Evolutionary conservation across 78 protist species (phyloP), one percentile per base, ranked within the genome.

Genomic region (Tieghemostelium lacteum): DNA sequence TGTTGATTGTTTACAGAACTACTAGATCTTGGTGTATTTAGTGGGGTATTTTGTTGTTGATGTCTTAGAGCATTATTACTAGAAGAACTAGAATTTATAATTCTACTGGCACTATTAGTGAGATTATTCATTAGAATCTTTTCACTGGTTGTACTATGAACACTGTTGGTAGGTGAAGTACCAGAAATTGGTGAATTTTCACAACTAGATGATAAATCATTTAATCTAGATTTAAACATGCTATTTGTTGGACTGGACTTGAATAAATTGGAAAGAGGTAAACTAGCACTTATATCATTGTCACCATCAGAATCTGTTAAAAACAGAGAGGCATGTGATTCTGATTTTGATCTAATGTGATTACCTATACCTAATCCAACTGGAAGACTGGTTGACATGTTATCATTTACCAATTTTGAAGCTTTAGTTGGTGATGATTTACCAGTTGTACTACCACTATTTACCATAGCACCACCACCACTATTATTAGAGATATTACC

Each of bases 341-440:
- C 89, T 36, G 89, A 83, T 73, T 72, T 83, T 3, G 78, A 69
- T 55, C 89, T 72, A 57, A 57, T 28, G 28, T 83, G 89, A 10
- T 39, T 26, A 14, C 64, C 19, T n/a, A n/a, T n/a, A 1, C 40
- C 49, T 33, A 55, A 37, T 24, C 55, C 55, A 16, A 36, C 34
- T 55, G 89, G 89, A n/a, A 83, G 24, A 40, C 78, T 69, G 14
- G 75, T 28, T n/a, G 89, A 83, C 80, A 83, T 66, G 22, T 67
- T 67, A 40, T 14, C 39, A 66, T 40, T 63, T 22, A n/a, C 26
- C n/a, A 31, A 31, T 26, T 17, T 61, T 31, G n/a, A n/a, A 14
- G 52, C 52, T 14, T 6, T 14, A 14, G 6, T 45, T 45, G 6
- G 6, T 6, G 52, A 45, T 45, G 6, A 14, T 45, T 45, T 45